Base-by-base conservation (phyloP, 768 basidiomycete genomes). In the Tubosaeta sp. region DNA sequence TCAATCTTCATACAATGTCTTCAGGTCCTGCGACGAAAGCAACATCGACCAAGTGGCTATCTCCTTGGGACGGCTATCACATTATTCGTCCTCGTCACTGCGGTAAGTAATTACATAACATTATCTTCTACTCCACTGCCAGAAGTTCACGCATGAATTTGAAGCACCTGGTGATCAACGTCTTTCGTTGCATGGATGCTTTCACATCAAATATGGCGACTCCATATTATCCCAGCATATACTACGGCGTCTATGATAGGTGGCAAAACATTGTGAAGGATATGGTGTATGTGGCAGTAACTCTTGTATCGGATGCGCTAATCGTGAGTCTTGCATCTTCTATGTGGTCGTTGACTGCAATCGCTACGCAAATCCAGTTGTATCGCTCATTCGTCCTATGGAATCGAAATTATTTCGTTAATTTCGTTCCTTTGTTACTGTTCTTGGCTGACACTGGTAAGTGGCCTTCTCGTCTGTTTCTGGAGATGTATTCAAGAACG, bases 331-430 rank as follows among this genome's bases (percentile, higher is more conserved):
- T 26, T 1, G 17, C 17, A 26, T 11, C 27, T 48, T 12, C 13
- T 11, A 6, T 8, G 12, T 41, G 13, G 5, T 29, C 25, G 16
- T 6, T 6, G 10, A 19, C 46, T 19, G 8, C 10, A 25, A 14
- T 13, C 6, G 19, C 33, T 10, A 39, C 27, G 27, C 12, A 17
- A 14, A 27, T 14, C 14, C 17, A 50, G 48, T 13, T 50, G 11
- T 50, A 50, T 34, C 48, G 48, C 41, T 33, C 48, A 8, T 50
- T 43, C 6, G 33, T 50, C 19, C 16, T 50, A 34, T 50, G 48
- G 48, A 22, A 41, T 34, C 41, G 48, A 34, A 50, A 43, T 6
- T 25, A 16, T 32, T 17, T 34, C 5, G 16, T 50, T 4, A 22
- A 33, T 34, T 1, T 43, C 32, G 25, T 50, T 14, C 48, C 48